phyloP scores from a whole-genome alignment of 192 early-diverging fungal species.

The Linnemannia hyalina region DNA sequence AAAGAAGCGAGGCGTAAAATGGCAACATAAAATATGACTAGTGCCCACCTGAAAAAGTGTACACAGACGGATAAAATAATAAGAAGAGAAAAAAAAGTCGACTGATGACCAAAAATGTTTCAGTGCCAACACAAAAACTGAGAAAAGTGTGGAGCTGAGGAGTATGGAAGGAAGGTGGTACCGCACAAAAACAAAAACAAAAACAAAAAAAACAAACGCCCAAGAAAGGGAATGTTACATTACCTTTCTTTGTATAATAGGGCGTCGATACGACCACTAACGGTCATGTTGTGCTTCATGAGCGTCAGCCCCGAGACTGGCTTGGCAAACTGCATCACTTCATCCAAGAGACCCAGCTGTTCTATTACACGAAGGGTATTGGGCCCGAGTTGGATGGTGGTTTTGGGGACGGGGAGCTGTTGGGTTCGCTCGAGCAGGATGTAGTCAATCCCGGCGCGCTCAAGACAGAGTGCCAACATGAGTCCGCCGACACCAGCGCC shows the following conservation, averaged over 20 bases:
- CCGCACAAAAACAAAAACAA: neutral
- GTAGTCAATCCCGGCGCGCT: constrained; percentile 48
- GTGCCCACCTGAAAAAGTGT: neutral
- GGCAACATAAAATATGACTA: neutral
- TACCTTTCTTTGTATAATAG: constrained; percentile 38
- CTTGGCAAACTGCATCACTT: constrained; percentile 37
- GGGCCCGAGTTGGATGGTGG: constrained; percentile 32
- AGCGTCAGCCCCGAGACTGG: constrained; percentile 30
- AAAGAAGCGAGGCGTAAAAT: neutral
- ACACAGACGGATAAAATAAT: neutral
- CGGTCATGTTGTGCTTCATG: constrained; percentile 32
- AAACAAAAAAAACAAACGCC: neutral
- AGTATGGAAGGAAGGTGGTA: neutral
- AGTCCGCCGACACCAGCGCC: constrained; percentile 47
- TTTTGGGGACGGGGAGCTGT: constrained; percentile 11
- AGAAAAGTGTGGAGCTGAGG: neutral
- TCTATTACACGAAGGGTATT: constrained; percentile 34
- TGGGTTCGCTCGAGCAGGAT: constrained; percentile 26
- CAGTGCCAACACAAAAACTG: neutral
- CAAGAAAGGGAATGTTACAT: neutral
- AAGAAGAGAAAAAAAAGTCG: neutral
- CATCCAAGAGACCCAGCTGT: constrained; percentile 39
- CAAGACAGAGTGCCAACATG: constrained; percentile 35
- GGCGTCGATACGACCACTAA: constrained; percentile 32
- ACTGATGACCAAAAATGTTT: neutral